Conservation (phyloP, 1,284 basidiomycete genomes). For the Fomitopsis pinicola region DNA sequence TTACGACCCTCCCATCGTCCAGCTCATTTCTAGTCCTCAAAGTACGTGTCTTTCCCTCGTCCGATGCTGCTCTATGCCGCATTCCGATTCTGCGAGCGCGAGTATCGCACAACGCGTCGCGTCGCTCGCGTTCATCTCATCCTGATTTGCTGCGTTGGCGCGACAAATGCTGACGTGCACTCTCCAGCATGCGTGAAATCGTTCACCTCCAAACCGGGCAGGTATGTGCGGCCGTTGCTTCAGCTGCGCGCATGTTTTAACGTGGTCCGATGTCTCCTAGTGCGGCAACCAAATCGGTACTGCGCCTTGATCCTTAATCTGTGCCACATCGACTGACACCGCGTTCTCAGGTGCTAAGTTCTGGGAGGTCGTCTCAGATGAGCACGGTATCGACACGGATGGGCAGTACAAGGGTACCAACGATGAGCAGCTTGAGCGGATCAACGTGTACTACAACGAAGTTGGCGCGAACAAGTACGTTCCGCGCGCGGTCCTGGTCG, state of each 20-base stretch:
- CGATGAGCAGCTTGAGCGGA: slow-evolving; percentile 96
- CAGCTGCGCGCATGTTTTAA: slow-evolving; percentile 6
- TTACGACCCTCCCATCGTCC: slow-evolving; percentile 22
- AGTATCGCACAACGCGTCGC: not conserved
- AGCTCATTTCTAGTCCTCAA: slow-evolving; percentile 18
- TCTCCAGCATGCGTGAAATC: slow-evolving; percentile 88
- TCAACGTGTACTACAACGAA: slow-evolving; percentile 95
- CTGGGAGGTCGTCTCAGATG: slow-evolving; percentile 97
- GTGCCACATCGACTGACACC: slow-evolving; percentile 1
- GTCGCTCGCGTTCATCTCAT: slow-evolving; percentile 3
- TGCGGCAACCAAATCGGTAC: slow-evolving; percentile 97
- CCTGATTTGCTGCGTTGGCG: slow-evolving; percentile 5
- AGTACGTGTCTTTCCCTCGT: slow-evolving; percentile 19
- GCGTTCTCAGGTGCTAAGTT: slow-evolving; percentile 82
- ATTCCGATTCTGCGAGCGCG: not conserved
- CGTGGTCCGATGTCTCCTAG: slow-evolving; percentile 37
- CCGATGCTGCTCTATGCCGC: not conserved
- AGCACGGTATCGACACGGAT: slow-evolving; percentile 93
- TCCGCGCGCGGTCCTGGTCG: slow-evolving; percentile 91
- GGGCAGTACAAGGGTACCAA: slow-evolving; percentile 91
- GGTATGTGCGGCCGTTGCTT: slow-evolving; percentile 42
- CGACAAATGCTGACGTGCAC: slow-evolving; percentile 26
- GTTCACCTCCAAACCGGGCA: slow-evolving; percentile 96
- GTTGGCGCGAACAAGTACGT: slow-evolving; percentile 92
- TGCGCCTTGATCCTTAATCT: slow-evolving; percentile 16